phyloP scores from a whole-genome alignment of 306 rosid genomes.

The Hylodesmum podocarpum region DNA sequence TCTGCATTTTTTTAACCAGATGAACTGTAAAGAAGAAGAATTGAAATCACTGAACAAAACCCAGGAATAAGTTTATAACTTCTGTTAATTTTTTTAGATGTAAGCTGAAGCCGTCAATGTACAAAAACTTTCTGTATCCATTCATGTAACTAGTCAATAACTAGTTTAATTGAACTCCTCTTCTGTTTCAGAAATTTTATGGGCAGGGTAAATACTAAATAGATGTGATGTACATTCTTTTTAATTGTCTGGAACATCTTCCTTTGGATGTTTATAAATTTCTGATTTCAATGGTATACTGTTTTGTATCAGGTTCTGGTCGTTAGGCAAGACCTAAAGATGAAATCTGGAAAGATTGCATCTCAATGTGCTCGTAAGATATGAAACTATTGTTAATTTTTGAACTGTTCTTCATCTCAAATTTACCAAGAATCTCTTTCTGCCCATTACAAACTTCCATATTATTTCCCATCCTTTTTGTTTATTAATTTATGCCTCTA shows the following conservation, averaged over 20 bases:
- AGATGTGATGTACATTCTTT: not conserved
- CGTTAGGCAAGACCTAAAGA: constrained; percentile 88
- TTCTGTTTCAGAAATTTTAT: constrained; percentile 11
- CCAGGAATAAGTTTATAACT: not conserved
- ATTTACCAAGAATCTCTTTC: not conserved
- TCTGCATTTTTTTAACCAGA: not conserved
- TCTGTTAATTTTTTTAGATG: not conserved
- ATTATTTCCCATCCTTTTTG: constrained; percentile 19
- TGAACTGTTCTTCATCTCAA: not conserved
- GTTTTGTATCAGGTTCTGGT: constrained; percentile 63
- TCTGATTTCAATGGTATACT: constrained; percentile 28
- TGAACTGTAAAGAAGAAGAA: not conserved
- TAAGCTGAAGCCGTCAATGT: not conserved
- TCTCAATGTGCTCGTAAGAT: constrained; percentile 98
- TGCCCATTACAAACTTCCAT: not conserved
- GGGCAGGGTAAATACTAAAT: constrained; percentile 14
- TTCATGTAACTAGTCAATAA: not conserved
- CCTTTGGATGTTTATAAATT: constrained; percentile 12
- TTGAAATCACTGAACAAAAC: not conserved
- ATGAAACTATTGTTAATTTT: constrained; percentile 4
- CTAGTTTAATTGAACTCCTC: constrained; percentile 5
- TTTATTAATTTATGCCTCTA: constrained; percentile 18
- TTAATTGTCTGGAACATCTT: not conserved
- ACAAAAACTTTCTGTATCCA: not conserved
- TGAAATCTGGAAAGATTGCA: constrained; percentile 91